These are phyloP conservation scores for Barbatosphaeria neglecta DNA, from an alignment of 495 filamentous ascomycete species.

Conservation along the genomic window DNA sequence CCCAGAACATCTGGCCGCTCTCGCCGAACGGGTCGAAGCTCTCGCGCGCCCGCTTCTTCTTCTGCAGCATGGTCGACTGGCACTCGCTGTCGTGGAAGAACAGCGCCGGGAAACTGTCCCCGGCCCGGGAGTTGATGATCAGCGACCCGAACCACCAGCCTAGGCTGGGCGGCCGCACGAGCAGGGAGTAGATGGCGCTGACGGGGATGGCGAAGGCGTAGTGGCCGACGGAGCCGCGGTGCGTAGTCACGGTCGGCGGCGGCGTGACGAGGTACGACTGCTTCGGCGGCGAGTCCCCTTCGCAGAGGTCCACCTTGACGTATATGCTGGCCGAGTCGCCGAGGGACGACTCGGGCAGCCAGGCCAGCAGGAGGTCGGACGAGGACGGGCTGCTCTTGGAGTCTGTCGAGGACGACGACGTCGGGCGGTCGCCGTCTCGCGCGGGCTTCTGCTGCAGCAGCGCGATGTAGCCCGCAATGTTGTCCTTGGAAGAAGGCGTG, in stretches of 20 bases:
- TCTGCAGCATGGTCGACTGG: conserved; percentile 86
- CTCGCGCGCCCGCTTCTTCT: conserved; percentile 70
- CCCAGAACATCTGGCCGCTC: conserved; percentile 84
- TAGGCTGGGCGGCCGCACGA: conserved; percentile 82
- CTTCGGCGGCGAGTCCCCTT: conserved; percentile 65
- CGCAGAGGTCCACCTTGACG: conserved; percentile 85
- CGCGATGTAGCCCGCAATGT: conserved; percentile 91
- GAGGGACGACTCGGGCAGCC: conserved; percentile 84
- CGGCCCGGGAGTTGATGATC: conserved; percentile 79
- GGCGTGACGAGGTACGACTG: conserved; percentile 87
- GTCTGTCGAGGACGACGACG: conserved; percentile 40
- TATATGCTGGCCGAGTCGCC: conserved; percentile 81
- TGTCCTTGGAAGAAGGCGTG: conserved; percentile 84
- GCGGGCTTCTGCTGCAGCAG: conserved; percentile 79
- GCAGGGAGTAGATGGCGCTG: conserved; percentile 76
- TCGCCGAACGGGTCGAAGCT: conserved; percentile 85
- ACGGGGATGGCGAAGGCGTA: conserved; percentile 92
- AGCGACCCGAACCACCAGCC: conserved; percentile 98
- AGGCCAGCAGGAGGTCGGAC: conserved; percentile 74
- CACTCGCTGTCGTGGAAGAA: conserved; percentile 98
- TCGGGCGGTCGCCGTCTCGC: conserved; percentile 22
- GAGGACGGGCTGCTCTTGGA: conserved; percentile 26
- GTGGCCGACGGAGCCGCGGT: conserved; percentile 57
- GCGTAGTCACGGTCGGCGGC: conserved; percentile 69
- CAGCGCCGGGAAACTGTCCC: conserved; percentile 85